Evolutionary conservation across 345 rosid genomes (phyloP).

Genomic region (Iberis pinnata): DNA sequence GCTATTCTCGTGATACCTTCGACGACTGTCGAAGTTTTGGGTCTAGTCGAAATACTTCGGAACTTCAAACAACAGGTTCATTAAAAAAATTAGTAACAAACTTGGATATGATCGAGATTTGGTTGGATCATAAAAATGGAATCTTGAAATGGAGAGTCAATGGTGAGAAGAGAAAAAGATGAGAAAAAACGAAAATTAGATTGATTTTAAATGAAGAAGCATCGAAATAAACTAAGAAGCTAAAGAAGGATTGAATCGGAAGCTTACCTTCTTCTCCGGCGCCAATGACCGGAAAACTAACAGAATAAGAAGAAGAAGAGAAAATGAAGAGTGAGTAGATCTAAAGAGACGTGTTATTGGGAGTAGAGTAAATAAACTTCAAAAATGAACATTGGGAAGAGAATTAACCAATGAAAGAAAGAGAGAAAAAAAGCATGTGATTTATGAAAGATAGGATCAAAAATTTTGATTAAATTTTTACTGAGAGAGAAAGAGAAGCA

Average conservation of each 20-base stretch:
- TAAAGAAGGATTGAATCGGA: neutral
- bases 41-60: no score
- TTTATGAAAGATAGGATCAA: slow-evolving; percentile 35
- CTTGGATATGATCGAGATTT: no score
- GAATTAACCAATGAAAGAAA: slow-evolving; percentile 12
- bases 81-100: no score
- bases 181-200: slow-evolving; percentile 2
- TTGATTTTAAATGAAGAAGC: neutral
- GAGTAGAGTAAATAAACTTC: slow-evolving; percentile 39
- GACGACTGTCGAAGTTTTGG: no score
- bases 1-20: no score
- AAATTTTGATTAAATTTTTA: slow-evolving; percentile 1
- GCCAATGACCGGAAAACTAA: slow-evolving; percentile 22
- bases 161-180: neutral
- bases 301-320: slow-evolving; percentile 16
- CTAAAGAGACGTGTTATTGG: slow-evolving; percentile 30
- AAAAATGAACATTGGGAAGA: slow-evolving; percentile 29
- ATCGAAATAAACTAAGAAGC: no score
- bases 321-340: slow-evolving; percentile 34
- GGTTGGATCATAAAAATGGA: neutral
- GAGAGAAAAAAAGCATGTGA: slow-evolving; percentile 39
- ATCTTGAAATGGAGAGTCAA: slow-evolving; percentile 13
- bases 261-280: slow-evolving; percentile 31
- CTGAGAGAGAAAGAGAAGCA: slow-evolving; percentile 44
- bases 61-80: no score